These are phyloP conservation scores for Violaceomyces palustris DNA, from an alignment of 1,284 basidiomycete species.

Conservation along the genomic window DNA sequence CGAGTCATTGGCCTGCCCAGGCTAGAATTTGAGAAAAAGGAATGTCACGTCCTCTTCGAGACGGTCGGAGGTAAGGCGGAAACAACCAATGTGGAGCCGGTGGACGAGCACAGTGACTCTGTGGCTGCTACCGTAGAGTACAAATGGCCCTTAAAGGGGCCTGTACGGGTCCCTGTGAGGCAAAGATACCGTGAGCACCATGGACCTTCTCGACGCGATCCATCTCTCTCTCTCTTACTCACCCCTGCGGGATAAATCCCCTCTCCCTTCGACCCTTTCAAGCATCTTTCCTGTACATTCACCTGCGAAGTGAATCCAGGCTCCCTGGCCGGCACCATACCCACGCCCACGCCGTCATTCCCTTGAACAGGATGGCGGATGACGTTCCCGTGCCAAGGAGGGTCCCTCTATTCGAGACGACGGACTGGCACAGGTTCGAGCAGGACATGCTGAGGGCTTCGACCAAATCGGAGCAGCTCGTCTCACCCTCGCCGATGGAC, in stretches of 20 bases:
- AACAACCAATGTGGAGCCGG: conserved; percentile 18
- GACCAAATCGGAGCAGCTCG: conserved; percentile 16
- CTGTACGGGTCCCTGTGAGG: conserved; percentile 23
- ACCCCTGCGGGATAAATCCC: background rate
- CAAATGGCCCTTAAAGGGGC: conserved; percentile 20
- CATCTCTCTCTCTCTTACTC: background rate
- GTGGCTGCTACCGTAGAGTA: conserved; percentile 24
- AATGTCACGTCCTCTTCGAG: conserved; percentile 26
- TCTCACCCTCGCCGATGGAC: conserved; percentile 1
- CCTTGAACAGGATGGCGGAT: conserved; percentile 35
- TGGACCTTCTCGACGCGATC: background rate
- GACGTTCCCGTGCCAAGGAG: conserved; percentile 17
- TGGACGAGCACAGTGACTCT: conserved; percentile 20
- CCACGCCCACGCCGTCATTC: conserved; percentile 28
- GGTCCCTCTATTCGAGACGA: conserved; percentile 24
- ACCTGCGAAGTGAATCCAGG: conserved; percentile 34
- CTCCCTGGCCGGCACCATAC: conserved; percentile 31
- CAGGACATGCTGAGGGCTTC: conserved; percentile 31
- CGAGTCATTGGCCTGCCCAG: conserved; percentile 20
- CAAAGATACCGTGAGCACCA: conserved; percentile 18
- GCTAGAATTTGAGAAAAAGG: conserved; percentile 26
- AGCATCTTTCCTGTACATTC: conserved; percentile 18
- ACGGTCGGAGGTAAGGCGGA: conserved; percentile 32
- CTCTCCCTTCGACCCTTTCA: conserved; percentile 6
- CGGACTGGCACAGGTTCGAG: conserved; percentile 30